Conservation (phyloP, 129 eudicot species). For the Smallanthus sonchifolius region DNA sequence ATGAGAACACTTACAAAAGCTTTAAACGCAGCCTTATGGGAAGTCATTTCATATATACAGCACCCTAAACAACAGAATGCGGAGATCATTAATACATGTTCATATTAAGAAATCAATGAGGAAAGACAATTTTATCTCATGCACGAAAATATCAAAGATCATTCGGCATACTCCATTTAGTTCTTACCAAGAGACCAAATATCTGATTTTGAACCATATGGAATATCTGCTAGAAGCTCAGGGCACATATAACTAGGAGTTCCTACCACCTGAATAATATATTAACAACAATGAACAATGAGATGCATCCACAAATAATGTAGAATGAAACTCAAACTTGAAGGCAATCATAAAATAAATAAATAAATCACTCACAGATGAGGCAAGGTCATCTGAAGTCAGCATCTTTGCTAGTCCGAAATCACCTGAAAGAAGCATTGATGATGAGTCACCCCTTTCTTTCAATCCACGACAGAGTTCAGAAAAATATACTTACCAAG, state of each 20-base stretch:
- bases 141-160: constrained; percentile 8
- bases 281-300: constrained; percentile 15
- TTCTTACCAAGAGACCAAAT: constrained; percentile 93
- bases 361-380: constrained; percentile 65
- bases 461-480: neutral
- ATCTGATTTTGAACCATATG: constrained; percentile 97
- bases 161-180: neutral
- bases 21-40: constrained; percentile 92
- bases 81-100: constrained; percentile 9
- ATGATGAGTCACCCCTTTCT: constrained; percentile 6
- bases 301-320: neutral
- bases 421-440: constrained; percentile 64
- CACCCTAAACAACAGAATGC: constrained; percentile 55
- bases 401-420: constrained; percentile 97
- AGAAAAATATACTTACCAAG: constrained; percentile 57
- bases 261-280: constrained; percentile 71
- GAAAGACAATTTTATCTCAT: constrained; percentile 7
- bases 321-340: neutral
- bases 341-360: constrained; percentile 1
- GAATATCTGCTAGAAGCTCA: constrained; percentile 99
- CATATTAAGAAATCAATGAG: constrained; percentile 7
- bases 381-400: constrained; percentile 94
- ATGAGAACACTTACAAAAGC: constrained; percentile 75
- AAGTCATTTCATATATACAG: constrained; percentile 93
- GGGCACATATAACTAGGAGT: constrained; percentile 99